Evolutionary conservation across 352 stramenopile species (phyloP).

Genomic region (Phytophthora cajani): DNA sequence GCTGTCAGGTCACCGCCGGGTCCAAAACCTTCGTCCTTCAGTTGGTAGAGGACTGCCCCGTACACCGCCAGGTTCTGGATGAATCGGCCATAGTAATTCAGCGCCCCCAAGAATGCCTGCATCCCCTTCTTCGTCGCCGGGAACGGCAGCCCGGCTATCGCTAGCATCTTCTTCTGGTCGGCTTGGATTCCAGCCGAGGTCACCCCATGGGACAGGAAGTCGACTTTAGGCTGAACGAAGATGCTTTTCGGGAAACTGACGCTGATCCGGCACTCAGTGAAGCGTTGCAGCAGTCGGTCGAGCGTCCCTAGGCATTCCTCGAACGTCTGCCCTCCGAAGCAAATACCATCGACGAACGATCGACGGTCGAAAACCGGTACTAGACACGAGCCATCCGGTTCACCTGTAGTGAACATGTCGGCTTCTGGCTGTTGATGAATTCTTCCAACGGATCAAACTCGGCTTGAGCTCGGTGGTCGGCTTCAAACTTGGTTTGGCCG

Average conservation of each 20-base stretch:
- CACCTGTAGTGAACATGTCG: background rate
- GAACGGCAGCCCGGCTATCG: background rate
- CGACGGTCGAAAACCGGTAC: background rate
- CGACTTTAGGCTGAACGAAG: background rate
- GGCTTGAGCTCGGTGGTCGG: too few species aligned
- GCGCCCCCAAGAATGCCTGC: background rate
- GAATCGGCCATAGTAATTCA: background rate
- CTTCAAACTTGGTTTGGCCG: too few species aligned
- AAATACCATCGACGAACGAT: conserved; percentile 12
- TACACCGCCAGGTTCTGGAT: background rate
- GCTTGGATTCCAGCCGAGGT: too few species aligned
- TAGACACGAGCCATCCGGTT: background rate
- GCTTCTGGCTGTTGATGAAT: background rate
- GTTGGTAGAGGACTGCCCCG: background rate
- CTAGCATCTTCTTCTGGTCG: background rate
- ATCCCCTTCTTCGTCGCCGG: background rate
- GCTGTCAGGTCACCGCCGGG: background rate
- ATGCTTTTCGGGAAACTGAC: background rate
- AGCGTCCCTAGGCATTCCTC: background rate
- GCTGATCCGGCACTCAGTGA: background rate
- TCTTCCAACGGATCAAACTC: too few species aligned
- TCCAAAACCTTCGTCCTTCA: background rate
- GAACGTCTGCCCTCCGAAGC: conserved; percentile 2
- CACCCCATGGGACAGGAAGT: too few species aligned
- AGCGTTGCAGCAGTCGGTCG: background rate